A percentile compares a stretch with the other conserved stretches of the same genome.
Conservation (phyloP, 2,329 filamentous ascomycete species). For the Ceratocystis smalleyi region DNA sequence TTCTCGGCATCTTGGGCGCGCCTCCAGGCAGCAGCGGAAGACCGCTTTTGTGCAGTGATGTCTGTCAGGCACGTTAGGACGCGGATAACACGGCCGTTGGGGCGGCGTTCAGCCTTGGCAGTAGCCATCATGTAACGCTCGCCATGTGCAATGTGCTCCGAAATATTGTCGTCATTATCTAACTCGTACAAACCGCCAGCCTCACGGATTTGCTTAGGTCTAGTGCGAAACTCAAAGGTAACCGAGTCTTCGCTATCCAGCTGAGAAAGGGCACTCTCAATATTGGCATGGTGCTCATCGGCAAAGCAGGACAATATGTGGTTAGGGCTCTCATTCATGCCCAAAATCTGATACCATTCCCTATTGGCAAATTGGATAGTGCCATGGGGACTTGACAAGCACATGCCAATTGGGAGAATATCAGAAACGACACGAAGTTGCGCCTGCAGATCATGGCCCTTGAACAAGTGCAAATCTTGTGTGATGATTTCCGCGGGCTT, state of each 20-base stretch:
- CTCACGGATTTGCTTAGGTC: neutral
- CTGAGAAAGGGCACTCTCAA: conserved; percentile 21
- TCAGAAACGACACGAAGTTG: conserved; percentile 56
- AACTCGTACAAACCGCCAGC: neutral
- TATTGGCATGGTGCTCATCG: conserved; percentile 30
- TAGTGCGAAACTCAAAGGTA: conserved; percentile 34
- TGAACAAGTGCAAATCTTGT: neutral
- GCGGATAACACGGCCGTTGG: conserved; percentile 30
- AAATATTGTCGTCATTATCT: conserved; percentile 16
- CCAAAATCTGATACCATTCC: conserved; percentile 42
- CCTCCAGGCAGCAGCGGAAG: conserved; percentile 33
- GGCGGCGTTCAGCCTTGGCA: conserved; percentile 31
- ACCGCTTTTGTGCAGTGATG: conserved; percentile 32
- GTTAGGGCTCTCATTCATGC: conserved; percentile 23
- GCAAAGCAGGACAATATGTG: conserved; percentile 31
- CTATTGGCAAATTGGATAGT: conserved; percentile 57
- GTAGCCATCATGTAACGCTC: conserved; percentile 32
- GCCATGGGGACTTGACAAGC: conserved; percentile 49
- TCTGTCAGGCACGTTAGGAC: conserved; percentile 37
- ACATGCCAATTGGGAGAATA: conserved; percentile 59
- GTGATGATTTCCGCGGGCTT: neutral
- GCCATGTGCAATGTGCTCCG: conserved; percentile 8
- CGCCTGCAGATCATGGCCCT: conserved; percentile 26
- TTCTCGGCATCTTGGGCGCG: conserved; percentile 38
- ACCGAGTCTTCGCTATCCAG: conserved; percentile 26